Conservation (phyloP, 768 basidiomycete genomes). For the Macrocybe gigantea region DNA sequence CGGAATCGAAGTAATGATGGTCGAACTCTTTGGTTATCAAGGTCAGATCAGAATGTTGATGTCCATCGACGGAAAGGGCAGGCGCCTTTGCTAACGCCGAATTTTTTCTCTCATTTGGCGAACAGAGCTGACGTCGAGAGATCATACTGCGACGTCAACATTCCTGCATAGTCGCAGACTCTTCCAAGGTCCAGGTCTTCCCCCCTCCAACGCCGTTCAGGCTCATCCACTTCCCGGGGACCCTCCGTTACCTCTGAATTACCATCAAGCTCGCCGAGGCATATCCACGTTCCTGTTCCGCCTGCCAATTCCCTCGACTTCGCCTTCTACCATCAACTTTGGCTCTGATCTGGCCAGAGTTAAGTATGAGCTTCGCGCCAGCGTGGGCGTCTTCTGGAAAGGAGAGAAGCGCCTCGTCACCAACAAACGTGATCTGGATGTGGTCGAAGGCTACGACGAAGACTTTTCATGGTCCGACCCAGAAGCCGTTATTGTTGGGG, state of each 20-base stretch:
- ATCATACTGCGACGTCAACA: conserved; percentile 75
- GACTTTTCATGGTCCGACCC: conserved; percentile 33
- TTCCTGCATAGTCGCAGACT: conserved; percentile 66
- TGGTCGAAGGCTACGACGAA: conserved; percentile 53
- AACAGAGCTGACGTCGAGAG: conserved; percentile 68
- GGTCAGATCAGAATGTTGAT: conserved; percentile 31
- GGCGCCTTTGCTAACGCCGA: neutral
- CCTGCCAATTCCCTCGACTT: conserved; percentile 62
- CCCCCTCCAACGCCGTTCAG: conserved; percentile 80
- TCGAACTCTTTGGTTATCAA: conserved; percentile 72
- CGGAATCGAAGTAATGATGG: conserved; percentile 70
- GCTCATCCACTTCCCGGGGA: conserved; percentile 53
- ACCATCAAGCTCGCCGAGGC: conserved; percentile 72
- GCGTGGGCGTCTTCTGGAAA: conserved; percentile 70
- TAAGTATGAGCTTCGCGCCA: conserved; percentile 69
- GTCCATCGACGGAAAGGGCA: neutral
- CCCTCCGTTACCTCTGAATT: conserved; percentile 54
- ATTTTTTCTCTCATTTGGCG: neutral
- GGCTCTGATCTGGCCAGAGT: conserved; percentile 64
- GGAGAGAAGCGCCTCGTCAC: conserved; percentile 66
- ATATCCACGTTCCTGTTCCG: conserved; percentile 75
- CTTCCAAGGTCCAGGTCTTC: conserved; percentile 78
- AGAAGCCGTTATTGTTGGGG: conserved; percentile 62
- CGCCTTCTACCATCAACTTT: conserved; percentile 69
- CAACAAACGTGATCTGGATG: conserved; percentile 52